Base-by-base conservation (phyloP, 1,139 yeast genomes). In the Sugiyamaella castrensis region DNA sequence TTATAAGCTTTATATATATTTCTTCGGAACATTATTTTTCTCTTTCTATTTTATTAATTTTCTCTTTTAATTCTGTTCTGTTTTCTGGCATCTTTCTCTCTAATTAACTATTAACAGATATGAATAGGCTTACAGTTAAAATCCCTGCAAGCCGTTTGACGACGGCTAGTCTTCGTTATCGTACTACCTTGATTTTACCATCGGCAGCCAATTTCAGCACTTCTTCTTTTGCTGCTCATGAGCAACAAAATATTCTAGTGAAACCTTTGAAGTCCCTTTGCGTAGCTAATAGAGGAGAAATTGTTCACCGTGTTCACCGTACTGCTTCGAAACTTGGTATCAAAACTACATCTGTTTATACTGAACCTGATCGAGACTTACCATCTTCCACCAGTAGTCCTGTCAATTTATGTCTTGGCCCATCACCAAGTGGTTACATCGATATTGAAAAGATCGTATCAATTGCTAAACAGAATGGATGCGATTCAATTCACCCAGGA, bases 221-320 rank as follows among this genome's bases (percentile, higher is more conserved):
- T 19, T 3, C 24, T 19, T 19, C 24, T 19, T 19, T 5, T 19
- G 24, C 24, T 19, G 24, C 5, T 19, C 3, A 19, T 19, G 24
- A 19, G 24, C 24, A 19, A 19, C 24, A 19, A 5, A 19, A 19
- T 19, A 19, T 19, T 19, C 5, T 19, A 5, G 24, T 19, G 29
- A 54, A 53, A 34, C 65, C 67, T 10, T 57, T 69, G 43, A 56
- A 63, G 33, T 66, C 63, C 38, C 71, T 74, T 9, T 62, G 74
- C 34, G 66, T 74, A 35, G 78, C 78, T 34, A 74, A 74, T 54
- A 66, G 79, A 50, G 79, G 79, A 27, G 79, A 74, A 55, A 74
- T 74, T 36, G 77, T 77, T 24, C 71, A 73, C 55, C 60, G 79
- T 36, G 73, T 73, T 38, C 66, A 70, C 27, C 60, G 65, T 37